Conservation (phyloP, 768 basidiomycete species). For the Tylopilus subfusipes region DNA sequence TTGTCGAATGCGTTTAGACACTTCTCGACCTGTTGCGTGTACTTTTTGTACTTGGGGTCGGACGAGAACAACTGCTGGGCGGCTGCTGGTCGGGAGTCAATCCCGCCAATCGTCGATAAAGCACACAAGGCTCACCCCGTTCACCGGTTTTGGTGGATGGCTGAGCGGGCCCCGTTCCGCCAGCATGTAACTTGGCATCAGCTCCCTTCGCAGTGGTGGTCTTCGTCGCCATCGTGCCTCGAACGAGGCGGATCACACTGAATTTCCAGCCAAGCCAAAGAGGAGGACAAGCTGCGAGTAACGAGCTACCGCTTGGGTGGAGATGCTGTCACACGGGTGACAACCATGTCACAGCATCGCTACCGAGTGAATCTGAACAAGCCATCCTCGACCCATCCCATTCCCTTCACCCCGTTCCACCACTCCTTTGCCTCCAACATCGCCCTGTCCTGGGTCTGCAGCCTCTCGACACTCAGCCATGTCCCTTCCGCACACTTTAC, state of each 20-base stretch:
- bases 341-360: slow-evolving; percentile 10
- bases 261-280: slow-evolving; percentile 4
- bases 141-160: slow-evolving; percentile 21
- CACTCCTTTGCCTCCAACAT: slow-evolving; percentile 59
- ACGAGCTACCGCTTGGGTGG: too few relatives aligned
- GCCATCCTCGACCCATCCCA: slow-evolving; percentile 25
- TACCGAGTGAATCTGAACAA: slow-evolving; percentile 7
- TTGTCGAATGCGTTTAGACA: slow-evolving; percentile 91
- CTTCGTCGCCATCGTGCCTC: slow-evolving; percentile 21
- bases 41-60: slow-evolving; percentile 95
- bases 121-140: slow-evolving; percentile 29
- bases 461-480: slow-evolving; percentile 47
- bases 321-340: too few relatives aligned
- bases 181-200: slow-evolving; percentile 13
- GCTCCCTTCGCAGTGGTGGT: slow-evolving; percentile 15
- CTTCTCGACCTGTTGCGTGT: slow-evolving; percentile 86
- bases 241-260: slow-evolving; percentile 14
- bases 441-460: slow-evolving; percentile 62
- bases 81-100: slow-evolving; percentile 35
- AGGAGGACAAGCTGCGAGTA: slow-evolving; percentile 1
- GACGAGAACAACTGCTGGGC: slow-evolving; percentile 57
- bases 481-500: slow-evolving; percentile 55
- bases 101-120: neutral
- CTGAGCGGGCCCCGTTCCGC: slow-evolving; percentile 6
- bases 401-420: slow-evolving; percentile 67